Evolutionary conservation across 306 rosid species (phyloP), one percentile per base, ranked within the genome.

Genomic region (Heteromeles arbutifolia): DNA sequence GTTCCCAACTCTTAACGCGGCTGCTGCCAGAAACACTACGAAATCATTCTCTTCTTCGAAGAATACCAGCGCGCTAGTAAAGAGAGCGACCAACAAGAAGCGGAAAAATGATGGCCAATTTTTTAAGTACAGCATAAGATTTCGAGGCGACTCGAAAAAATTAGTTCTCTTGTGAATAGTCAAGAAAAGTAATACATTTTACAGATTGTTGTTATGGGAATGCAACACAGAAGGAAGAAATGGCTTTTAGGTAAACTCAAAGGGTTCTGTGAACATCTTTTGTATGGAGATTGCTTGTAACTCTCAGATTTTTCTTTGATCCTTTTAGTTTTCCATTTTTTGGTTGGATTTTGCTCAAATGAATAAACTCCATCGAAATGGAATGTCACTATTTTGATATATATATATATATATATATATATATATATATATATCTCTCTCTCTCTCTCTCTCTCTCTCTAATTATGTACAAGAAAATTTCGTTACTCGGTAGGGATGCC

Each of bases 121-220:
- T 84, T 87, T 78, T 75, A 77, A 79, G 79, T 76, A 84, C 71
- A 66, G 82, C 87, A 81, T 73, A 79, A 84, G 68, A 65, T 65
- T 56, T 73, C 79, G 83, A 83, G 87, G 72, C n/a, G 76, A 79
- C 82, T 85, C 79, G 67, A 58, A 73, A 77, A 77, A 75, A 74
- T 59, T 83, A 67, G 70, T 78, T 89, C 75, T 84, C 77, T 85
- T 83, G 91, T 91, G 90, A 85, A 91, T 85, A 78, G 74, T 80
- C 68, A 77, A 77, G 82, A 80, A 79, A 64, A 85, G 79, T 64
- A 78, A 82, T 44, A 48, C 39, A 82, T 80, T 72, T 70, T 70
- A 59, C 75, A 63, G 75, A 82, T 80, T 79, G 80, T 76, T 82
- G 82, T 62, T 59, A 62, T 79, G 78, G 69, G 64, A 81, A 66